Evolutionary conservation across 1,284 basidiomycete species (phyloP), one percentile per base, ranked within the genome.

Genomic region (Moesziomyces antarcticus): DNA sequence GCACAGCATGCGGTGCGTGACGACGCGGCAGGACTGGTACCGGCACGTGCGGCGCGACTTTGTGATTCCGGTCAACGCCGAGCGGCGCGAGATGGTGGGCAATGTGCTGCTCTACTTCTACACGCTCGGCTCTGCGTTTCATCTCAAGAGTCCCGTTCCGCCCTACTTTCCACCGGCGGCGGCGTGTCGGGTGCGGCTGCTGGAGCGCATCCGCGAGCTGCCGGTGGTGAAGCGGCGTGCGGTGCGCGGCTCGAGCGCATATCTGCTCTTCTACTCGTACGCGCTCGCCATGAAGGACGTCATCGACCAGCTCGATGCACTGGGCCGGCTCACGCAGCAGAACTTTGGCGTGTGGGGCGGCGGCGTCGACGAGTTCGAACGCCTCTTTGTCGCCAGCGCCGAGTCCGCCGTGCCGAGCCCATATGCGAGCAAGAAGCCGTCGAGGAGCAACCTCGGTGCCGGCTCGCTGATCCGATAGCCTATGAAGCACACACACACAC

Each of bases 1-100:
- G 61, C 96, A 98, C 83, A 92, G 92, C 75, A 96, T 98, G 92
- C 89, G 94, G 44, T 95, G 93, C 81, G 94, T 97, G 11, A 97
- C 93, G 3, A 93, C 93, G 0, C 89, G 93, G 27, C 91, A 94
- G 81, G 94, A 96, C 85, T 97, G 94, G 94, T 92, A 76, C 40
- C 83, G 92, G 89, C 89, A 87, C 54, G 91, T 97, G 24, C 88
- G 92, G 43, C 62, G 69, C 5, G 79, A 79, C 53, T 97, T 97
- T 79, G 92, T 98, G 59, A 85, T 93, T 1, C 95, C 94, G 0
- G 93, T 94, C 48, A 72, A 78, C 40, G 67, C 69, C 72, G 90
- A 95, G 77, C 88, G 94, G 21, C 89, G 92, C 5, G 94, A 97
- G 82, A 93, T 98, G 86, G 87, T 86, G 47, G 94, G 94, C 37